Percentiles rank a stretch among this genome's conserved stretches.
Conservation (phyloP, 2,329 filamentous ascomycete genomes). For the Sclerotinia borealis region DNA sequence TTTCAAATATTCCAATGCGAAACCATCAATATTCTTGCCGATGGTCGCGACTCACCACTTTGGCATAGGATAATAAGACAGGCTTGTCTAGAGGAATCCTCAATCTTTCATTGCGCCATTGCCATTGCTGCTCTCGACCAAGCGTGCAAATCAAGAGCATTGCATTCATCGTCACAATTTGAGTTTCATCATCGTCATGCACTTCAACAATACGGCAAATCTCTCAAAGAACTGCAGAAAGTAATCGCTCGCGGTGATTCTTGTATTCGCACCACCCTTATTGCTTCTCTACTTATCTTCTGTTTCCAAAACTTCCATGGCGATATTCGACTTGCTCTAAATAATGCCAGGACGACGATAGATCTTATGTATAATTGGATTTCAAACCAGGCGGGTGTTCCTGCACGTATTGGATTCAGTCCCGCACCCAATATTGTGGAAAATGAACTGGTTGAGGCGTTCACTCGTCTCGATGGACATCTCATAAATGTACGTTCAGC, state of each 20-base stretch:
- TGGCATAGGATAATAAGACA: conserved; percentile 19
- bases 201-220: not conserved
- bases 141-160: not conserved
- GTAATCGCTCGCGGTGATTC: not conserved
- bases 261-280: not conserved
- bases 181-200: not conserved
- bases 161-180: not conserved
- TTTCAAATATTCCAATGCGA: conserved; percentile 17
- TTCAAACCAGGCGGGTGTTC: too few relatives aligned
- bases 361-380: not conserved
- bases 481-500: not conserved
- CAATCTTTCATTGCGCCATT: conserved; percentile 15
- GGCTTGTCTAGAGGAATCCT: conserved; percentile 13
- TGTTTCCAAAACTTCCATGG: conserved; percentile 10
- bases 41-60: conserved; percentile 11
- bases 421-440: conserved; percentile 13
- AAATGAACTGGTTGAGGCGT: conserved; percentile 16
- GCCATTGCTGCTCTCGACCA: conserved; percentile 15
- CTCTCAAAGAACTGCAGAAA: not conserved
- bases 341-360: not conserved
- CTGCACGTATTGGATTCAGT: not conserved
- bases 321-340: conserved; percentile 8
- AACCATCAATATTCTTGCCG: conserved; percentile 12
- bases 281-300: not conserved
- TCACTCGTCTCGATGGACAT: conserved; percentile 18